Evolutionary conservation across 495 filamentous ascomycete species (phyloP), one percentile per base, ranked within the genome.

Genomic region (Podospora australis): DNA sequence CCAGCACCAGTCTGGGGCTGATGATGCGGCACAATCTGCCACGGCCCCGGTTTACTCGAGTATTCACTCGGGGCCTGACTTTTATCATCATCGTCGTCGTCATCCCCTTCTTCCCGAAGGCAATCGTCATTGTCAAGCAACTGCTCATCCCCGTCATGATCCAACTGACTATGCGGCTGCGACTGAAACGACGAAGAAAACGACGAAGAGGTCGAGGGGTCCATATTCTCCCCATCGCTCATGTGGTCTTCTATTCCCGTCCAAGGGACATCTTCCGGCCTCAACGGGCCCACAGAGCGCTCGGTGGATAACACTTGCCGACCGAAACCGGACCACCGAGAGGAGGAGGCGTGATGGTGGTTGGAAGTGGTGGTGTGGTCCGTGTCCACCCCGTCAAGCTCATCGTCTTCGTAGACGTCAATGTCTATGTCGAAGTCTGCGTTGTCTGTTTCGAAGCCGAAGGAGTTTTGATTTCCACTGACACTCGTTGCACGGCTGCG

Each of bases 201-300:
- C 1, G 38, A 50, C 1, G 38, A 47, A 20, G 17, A 13, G 11
- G 44, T 32, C 8, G 41, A 40, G 3, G 70, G 69, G 25, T 72
- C 65, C 41, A 65, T 50, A 44, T 73, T 75, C 52, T 75, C 71
- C 1, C 54, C 60, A 35, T 69, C 63, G 2, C 55, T 57, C 59
- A 63, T 63, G n/a, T 50, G 45, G 39, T 74, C 70, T 39, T 72
- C 70, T 36, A 74, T 70, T 9, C 70, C 71, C 0, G 50, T 58
- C 69, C 71, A 70, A 10, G 60, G 60, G 6, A 70, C 65, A 20
- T 75, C 72, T 46, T 73, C 68, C 2, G 69, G 67, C 29, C 53
- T 44, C n/a, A n/a, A n/a, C n/a, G n/a, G n/a, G n/a, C n/a, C n/a
- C n/a, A n/a, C n/a, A n/a, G n/a, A n/a, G n/a, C n/a, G n/a, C n/a